Conservation (phyloP, 2,329 filamentous ascomycete genomes). For the Cytospora piceae region DNA sequence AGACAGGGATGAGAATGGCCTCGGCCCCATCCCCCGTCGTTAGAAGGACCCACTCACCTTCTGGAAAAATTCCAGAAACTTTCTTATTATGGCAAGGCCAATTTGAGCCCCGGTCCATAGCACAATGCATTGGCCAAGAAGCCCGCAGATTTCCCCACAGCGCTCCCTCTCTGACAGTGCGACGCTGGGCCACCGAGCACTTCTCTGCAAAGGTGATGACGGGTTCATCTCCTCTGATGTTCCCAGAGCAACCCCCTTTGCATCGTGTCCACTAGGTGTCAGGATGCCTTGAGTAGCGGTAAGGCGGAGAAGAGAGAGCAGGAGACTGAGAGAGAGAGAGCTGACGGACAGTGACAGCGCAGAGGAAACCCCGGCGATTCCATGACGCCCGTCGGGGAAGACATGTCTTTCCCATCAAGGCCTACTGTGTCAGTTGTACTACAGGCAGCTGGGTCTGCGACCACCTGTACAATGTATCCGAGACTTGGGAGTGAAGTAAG, state of each 20-base stretch:
- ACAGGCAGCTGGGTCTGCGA: background rate
- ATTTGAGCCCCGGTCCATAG: conserved; percentile 21
- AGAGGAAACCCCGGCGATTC: background rate
- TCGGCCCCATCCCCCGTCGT: conserved; percentile 24
- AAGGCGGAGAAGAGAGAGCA: conserved; percentile 10
- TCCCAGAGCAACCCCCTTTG: conserved; percentile 21
- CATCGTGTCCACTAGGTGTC: conserved; percentile 21
- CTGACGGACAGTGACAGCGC: background rate
- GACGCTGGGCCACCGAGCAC: conserved; percentile 20
- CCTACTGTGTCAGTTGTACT: background rate
- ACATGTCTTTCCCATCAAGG: background rate
- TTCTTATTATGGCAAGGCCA: conserved; percentile 25
- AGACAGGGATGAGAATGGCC: conserved; percentile 21
- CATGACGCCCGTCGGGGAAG: background rate
- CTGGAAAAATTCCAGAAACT: conserved; percentile 30
- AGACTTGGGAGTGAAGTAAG: background rate
- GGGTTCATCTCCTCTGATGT: conserved; percentile 25
- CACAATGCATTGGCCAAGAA: conserved; percentile 28
- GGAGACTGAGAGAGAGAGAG: background rate
- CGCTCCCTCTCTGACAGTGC: conserved; percentile 24
- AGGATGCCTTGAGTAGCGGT: conserved; percentile 23
- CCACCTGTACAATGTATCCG: background rate
- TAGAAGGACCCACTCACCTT: conserved; percentile 21
- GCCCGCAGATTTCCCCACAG: conserved; percentile 25
- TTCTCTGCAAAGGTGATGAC: conserved; percentile 18